A percentile compares a stretch with the other conserved stretches of the same genome.
phyloP scores from a whole-genome alignment of 805 yeast genomes.

The Wickerhamiella brachini region DNA sequence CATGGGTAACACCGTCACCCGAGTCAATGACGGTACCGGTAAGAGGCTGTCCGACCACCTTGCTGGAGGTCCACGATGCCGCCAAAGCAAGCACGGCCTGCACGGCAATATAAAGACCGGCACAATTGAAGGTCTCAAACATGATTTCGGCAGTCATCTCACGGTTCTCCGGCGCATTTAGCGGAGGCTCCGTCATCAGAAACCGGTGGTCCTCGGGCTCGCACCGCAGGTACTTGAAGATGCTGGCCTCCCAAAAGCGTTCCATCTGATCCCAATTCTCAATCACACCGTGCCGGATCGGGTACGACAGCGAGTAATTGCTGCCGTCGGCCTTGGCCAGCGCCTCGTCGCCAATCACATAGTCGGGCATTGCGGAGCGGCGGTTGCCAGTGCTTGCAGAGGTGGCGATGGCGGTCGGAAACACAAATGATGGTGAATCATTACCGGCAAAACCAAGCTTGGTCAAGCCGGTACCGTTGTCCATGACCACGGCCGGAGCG shows the following conservation, averaged over 20 bases:
- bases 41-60: constrained; percentile 84
- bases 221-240: constrained; percentile 89
- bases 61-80: constrained; percentile 96
- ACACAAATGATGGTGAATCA: constrained; percentile 92
- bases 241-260: constrained; percentile 94
- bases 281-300: constrained; percentile 94
- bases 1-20: constrained; percentile 99
- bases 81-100: constrained; percentile 98
- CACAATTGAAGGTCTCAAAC: constrained; percentile 98
- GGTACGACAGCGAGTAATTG: constrained; percentile 74
- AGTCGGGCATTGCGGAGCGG: constrained; percentile 43
- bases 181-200: constrained; percentile 91
- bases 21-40: constrained; percentile 98
- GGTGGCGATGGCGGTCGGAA: constrained; percentile 94
- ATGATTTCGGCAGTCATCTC: constrained; percentile 97
- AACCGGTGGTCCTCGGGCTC: constrained; percentile 99
- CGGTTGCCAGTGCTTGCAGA: constrained; percentile 22
- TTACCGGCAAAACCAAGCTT: constrained; percentile 97
- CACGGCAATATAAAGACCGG: constrained; percentile 95
- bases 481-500: constrained; percentile 23
- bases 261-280: constrained; percentile 99
- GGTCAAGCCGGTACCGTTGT: constrained; percentile 94
- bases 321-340: constrained; percentile 83
- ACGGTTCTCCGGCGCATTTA: constrained; percentile 98
- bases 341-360: constrained; percentile 93